Conservation (phyloP, 352 stramenopile genomes). For the Saprolegnia diclina region DNA sequence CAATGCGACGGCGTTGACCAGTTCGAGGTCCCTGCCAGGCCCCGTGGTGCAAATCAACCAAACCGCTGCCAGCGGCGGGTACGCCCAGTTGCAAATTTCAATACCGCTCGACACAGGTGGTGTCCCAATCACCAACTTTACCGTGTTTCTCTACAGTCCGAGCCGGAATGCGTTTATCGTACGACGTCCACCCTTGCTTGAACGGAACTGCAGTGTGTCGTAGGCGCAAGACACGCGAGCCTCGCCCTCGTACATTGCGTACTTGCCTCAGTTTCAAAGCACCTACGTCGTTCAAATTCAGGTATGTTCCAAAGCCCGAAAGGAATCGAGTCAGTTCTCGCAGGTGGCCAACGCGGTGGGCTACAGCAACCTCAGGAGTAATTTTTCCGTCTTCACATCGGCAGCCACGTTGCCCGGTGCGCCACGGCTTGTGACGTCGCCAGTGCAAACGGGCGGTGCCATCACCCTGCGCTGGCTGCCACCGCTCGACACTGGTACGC, state of each 20-base stretch:
- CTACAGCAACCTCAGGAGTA: not conserved
- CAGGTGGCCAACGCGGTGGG: conserved; percentile 9
- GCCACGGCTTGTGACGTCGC: not conserved
- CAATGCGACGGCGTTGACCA: not conserved
- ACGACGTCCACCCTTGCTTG: not conserved
- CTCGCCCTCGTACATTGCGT: not conserved
- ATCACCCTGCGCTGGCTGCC: conserved; percentile 14
- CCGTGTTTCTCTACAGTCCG: not conserved
- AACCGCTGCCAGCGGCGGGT: conserved; percentile 3
- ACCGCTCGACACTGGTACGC: conserved; percentile 13
- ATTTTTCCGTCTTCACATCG: conserved; percentile 9
- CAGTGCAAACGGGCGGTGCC: conserved; percentile 12
- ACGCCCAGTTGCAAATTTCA: not conserved
- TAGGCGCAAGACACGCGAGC: not conserved
- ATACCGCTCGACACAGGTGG: conserved; percentile 12
- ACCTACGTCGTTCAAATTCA: conserved; percentile 16
- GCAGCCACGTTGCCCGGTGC: conserved; percentile 3
- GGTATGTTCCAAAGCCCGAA: not conserved
- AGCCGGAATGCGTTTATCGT: not conserved
- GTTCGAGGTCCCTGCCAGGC: not conserved
- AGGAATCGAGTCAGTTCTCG: too few species aligned
- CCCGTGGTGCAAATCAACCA: not conserved
- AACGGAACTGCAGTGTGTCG: too few species aligned
- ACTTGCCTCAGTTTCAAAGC: not conserved
- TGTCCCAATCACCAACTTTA: not conserved